Conservation (phyloP, 768 basidiomycete genomes). For the Phaeotremella fagi region DNA sequence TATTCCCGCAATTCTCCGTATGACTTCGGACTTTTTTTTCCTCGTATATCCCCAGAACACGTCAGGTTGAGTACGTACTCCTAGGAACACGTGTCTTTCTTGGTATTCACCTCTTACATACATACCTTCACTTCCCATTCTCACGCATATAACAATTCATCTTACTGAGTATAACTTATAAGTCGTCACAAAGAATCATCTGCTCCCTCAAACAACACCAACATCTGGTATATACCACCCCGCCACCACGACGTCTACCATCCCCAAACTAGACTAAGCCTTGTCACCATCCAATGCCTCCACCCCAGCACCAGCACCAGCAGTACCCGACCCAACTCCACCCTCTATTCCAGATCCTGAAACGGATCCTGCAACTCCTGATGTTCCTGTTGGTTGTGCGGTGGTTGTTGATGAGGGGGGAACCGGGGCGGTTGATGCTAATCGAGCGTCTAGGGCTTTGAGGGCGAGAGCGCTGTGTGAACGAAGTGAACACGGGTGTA, state of each 20-base stretch:
- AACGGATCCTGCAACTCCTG: background rate
- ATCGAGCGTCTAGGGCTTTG: conserved; percentile 89
- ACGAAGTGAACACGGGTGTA: background rate
- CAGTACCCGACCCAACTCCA: background rate
- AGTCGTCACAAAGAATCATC: no score
- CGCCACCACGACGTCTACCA: background rate
- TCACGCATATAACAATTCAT: no score
- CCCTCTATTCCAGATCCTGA: background rate
- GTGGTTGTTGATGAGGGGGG: background rate
- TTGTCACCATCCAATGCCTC: background rate
- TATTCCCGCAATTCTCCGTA: no score
- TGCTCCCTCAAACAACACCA: no score
- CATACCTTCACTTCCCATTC: no score
- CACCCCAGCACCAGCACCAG: background rate
- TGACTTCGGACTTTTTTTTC: no score
- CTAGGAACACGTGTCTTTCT: no score
- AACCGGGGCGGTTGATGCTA: conserved; percentile 53
- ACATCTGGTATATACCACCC: background rate
- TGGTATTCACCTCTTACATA: no score
- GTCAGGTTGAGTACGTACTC: no score
- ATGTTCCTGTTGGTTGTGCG: background rate
- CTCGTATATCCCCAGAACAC: no score
- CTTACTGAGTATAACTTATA: no score
- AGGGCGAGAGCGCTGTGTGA: conserved; percentile 77
- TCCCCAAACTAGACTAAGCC: conserved; percentile 5